phyloP scores from a whole-genome alignment of 2,329 filamentous ascomycete genomes.

The Rhynchosporium secalis region DNA sequence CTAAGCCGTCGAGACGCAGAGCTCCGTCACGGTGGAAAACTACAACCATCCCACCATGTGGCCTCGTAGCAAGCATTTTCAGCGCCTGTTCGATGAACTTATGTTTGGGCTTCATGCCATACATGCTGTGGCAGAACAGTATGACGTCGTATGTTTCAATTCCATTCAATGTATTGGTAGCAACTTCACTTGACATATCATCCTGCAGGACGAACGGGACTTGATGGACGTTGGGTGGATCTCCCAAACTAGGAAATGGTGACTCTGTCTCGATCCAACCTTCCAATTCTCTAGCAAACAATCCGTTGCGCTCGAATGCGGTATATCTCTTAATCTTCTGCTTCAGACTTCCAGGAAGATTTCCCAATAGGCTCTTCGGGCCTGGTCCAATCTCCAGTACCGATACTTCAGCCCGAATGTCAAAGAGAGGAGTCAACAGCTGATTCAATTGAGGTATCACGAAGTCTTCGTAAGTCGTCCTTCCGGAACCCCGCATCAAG shows the following conservation, averaged over 20 bases:
- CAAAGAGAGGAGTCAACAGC: conserved; percentile 37
- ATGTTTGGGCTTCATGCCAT: conserved; percentile 55
- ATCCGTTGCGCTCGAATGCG: conserved; percentile 46
- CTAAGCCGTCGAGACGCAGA: conserved; percentile 50
- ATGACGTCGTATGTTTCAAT: conserved; percentile 53
- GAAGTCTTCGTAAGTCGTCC: conserved; percentile 32
- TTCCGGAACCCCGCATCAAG: conserved; percentile 27
- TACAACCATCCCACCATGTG: conserved; percentile 47
- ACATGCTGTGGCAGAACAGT: conserved; percentile 65
- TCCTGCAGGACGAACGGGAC: conserved; percentile 43
- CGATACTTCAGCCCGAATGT: conserved; percentile 47
- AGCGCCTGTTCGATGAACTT: conserved; percentile 49
- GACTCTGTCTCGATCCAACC: conserved; percentile 43
- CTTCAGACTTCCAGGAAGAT: conserved; percentile 47
- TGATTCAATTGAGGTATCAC: conserved; percentile 32
- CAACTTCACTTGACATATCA: conserved; percentile 27
- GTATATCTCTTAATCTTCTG: conserved; percentile 50
- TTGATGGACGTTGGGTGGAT: conserved; percentile 43
- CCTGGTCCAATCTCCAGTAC: conserved; percentile 62
- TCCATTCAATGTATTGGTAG: conserved; percentile 27
- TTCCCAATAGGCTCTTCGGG: conserved; percentile 52
- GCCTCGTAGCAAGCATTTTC: conserved; percentile 46
- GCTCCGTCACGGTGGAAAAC: conserved; percentile 55
- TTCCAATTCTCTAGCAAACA: conserved; percentile 48
- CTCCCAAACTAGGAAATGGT: conserved; percentile 46